Conservation (phyloP, 176 grass and related monocot genomes). For the Pontederia paniculata region DNA sequence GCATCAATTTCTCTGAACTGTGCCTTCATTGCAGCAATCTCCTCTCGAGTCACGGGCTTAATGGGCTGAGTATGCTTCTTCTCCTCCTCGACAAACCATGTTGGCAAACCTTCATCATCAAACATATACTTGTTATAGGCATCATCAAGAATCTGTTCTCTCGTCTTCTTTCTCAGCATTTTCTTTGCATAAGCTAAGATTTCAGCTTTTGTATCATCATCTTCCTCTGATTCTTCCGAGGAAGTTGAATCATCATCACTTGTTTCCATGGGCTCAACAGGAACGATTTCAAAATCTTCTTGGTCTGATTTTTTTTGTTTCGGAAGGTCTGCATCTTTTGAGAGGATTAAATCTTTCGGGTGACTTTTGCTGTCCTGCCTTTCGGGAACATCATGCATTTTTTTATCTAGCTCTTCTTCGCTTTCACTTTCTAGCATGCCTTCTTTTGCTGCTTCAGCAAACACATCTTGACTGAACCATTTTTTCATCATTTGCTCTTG, state of each 20-base stretch:
- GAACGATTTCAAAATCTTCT: conserved; percentile 79
- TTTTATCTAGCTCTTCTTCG: conserved; percentile 53
- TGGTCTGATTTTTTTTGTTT: conserved; percentile 24
- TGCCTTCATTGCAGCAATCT: conserved; percentile 75
- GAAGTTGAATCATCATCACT: conserved; percentile 49
- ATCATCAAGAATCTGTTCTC: conserved; percentile 89
- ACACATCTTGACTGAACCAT: conserved; percentile 86
- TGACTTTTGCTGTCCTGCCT: conserved; percentile 18
- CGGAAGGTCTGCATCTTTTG: neutral
- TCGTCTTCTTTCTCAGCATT: conserved; percentile 94
- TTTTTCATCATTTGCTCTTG: conserved; percentile 58
- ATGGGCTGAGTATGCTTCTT: conserved; percentile 48
- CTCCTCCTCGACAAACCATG: conserved; percentile 81
- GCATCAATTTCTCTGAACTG: conserved; percentile 86
- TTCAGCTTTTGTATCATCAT: conserved; percentile 63
- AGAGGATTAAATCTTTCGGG: conserved; percentile 9
- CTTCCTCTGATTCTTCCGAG: conserved; percentile 64
- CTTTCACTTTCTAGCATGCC: conserved; percentile 22
- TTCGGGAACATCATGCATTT: conserved; percentile 21
- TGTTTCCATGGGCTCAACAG: conserved; percentile 51
- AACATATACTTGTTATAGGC: conserved; percentile 93
- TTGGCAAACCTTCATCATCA: conserved; percentile 68
- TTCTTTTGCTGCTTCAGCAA: conserved; percentile 33
- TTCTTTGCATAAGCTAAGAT: conserved; percentile 87
- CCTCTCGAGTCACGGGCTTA: conserved; percentile 79